Conservation (phyloP, 2,329 filamentous ascomycete genomes). For the Beauveria sp. region DNA sequence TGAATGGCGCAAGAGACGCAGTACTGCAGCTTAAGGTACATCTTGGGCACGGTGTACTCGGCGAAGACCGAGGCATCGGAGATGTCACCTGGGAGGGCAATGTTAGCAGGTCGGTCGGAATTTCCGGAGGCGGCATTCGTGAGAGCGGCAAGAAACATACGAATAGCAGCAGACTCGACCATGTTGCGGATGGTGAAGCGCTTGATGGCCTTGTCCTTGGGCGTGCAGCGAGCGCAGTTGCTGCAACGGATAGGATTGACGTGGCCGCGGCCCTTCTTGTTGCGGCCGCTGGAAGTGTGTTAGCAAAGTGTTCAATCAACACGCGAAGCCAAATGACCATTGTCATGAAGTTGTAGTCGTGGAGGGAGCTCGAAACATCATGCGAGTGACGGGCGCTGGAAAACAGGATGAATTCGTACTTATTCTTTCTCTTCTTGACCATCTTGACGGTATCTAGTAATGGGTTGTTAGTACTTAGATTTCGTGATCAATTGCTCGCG, state of each 20-base stretch:
- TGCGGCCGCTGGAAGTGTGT: constrained; percentile 65
- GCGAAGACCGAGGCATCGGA: constrained; percentile 98
- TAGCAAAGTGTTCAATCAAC: constrained; percentile 13
- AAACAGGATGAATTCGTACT: constrained; percentile 36
- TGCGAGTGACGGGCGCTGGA: constrained; percentile 1
- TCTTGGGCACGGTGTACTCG: constrained; percentile 99
- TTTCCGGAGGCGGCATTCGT: background rate
- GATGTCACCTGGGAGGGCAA: constrained; percentile 76
- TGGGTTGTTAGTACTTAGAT: constrained; percentile 21
- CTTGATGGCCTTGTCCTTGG: constrained; percentile 99
- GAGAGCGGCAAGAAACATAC: constrained; percentile 53
- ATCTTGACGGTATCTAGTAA: constrained; percentile 51
- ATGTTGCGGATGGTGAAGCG: constrained; percentile 99
- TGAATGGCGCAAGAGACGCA: constrained; percentile 99
- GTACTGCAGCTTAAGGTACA: constrained; percentile 99
- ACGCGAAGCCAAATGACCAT: background rate
- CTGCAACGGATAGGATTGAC: constrained; percentile 92
- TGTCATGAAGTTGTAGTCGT: background rate
- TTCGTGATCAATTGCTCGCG: constrained; percentile 14
- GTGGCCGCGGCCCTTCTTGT: constrained; percentile 99
- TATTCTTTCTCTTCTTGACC: constrained; percentile 68
- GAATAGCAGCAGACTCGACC: constrained; percentile 99
- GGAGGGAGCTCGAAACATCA: background rate
- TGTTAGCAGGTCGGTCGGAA: constrained; percentile 9
- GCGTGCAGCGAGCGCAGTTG: constrained; percentile 75